Evolutionary conservation across 2,329 filamentous ascomycete species (phyloP), one percentile per base, ranked within the genome.

Genomic region (Aspergillus sp.): DNA sequence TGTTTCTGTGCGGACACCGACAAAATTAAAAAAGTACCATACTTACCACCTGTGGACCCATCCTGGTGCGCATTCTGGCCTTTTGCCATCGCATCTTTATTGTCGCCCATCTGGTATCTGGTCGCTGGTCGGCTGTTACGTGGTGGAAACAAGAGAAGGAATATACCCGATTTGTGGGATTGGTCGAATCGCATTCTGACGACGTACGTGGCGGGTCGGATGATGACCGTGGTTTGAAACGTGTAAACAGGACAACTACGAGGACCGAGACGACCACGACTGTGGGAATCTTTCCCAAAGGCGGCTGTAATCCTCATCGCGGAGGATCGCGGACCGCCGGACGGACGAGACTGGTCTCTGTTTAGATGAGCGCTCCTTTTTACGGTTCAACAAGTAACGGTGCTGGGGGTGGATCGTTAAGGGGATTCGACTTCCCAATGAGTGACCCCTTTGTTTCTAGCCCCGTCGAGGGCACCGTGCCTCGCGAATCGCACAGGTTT

Each of bases 401-500:
- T 10, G 45, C 46, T 42, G 36, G 41, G 33, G 42, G 51, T 44
- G 48, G 48, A 42, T 49, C 44, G 32, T 40, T 43, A 46, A 48
- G 54, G 46, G 52, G 47, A 42, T 51, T 48, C 44, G 51, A 36
- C 44, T 49, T 58, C 33, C 55, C 59, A 47, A 66, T 68, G 55
- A 63, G 75, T 58, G 81, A 85, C 54, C 81, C 81, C 40, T 84
- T 85, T 59, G 66, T 81, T 49, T 68, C 73, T 49, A 69, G 58
- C 53, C 66, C 72, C 4, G 65, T 73, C 27, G 70, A 69, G 36
- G 56, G 53, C 40, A 60, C 72, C 28, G 65, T 65, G 30, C 74
- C 65, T 43, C 64, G 61, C 43, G 66, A 69, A 48, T 52, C 74
- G 43, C 80, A 90, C 54, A 83, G 89, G 55, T 93, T 87, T 67